A percentile compares a stretch with the other conserved stretches of the same genome.
These are phyloP conservation scores for Cladobotryum protrusum DNA, from an alignment of 2,329 filamentous ascomycete genomes.

Conservation along the genomic window DNA sequence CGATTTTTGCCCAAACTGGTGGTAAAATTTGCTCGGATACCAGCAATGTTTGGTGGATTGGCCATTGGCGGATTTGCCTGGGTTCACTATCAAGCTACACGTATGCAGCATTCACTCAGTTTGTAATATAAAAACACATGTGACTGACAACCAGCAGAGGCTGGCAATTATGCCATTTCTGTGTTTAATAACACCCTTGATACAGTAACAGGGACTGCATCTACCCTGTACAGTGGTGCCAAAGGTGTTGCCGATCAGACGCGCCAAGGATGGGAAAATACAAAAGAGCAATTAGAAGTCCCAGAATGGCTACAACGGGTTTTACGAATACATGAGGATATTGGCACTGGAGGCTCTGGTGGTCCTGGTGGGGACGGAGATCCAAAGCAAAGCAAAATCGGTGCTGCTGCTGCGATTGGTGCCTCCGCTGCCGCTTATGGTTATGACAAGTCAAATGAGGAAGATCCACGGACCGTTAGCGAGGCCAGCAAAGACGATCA, in stretches of 20 bases:
- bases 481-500: slow-evolving; percentile 83
- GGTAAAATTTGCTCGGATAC: slow-evolving; percentile 81
- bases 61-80: slow-evolving; percentile 85
- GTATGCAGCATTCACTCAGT: slow-evolving; percentile 45
- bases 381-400: slow-evolving; percentile 54
- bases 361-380: slow-evolving; percentile 43
- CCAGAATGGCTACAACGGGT: slow-evolving; percentile 76
- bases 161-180: slow-evolving; percentile 49
- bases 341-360: slow-evolving; percentile 45
- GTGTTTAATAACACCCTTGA: slow-evolving; percentile 69
- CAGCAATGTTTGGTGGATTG: slow-evolving; percentile 85
- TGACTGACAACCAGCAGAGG: slow-evolving; percentile 35
- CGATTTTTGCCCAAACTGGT: slow-evolving; percentile 76
- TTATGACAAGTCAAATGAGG: slow-evolving; percentile 61
- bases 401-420: slow-evolving; percentile 57
- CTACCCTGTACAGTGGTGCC: slow-evolving; percentile 63
- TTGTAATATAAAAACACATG: background rate
- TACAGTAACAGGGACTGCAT: slow-evolving; percentile 61
- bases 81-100: slow-evolving; percentile 90
- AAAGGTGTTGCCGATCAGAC: slow-evolving; percentile 75
- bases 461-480: slow-evolving; percentile 55
- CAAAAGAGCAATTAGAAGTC: slow-evolving; percentile 66
- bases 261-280: slow-evolving; percentile 72
- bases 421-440: slow-evolving; percentile 74
- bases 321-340: slow-evolving; percentile 55